phyloP scores from a whole-genome alignment of 2,329 filamentous ascomycete species.

The Ascochyta pisi region DNA sequence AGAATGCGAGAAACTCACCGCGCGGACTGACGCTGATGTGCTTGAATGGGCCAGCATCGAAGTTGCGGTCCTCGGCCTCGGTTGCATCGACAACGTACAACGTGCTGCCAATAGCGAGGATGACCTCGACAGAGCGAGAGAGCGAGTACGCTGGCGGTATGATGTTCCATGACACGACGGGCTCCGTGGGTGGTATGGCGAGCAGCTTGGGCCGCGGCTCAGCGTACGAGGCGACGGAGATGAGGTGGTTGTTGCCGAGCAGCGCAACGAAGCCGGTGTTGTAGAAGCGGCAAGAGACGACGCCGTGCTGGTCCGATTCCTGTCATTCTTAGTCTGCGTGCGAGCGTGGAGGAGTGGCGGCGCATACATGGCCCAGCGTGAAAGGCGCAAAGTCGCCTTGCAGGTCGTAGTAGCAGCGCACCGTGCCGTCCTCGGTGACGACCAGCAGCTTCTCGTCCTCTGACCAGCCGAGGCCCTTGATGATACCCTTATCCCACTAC shows the following conservation, averaged over 20 bases:
- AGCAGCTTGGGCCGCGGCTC: slow-evolving; percentile 88
- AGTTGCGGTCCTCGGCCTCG: slow-evolving; percentile 87
- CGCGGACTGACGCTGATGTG: slow-evolving; percentile 92
- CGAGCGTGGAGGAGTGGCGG: neutral
- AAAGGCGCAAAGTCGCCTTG: slow-evolving; percentile 96
- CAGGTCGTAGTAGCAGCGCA: slow-evolving; percentile 89
- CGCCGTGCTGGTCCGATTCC: slow-evolving; percentile 82
- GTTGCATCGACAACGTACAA: slow-evolving; percentile 86
- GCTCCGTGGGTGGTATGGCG: slow-evolving; percentile 75
- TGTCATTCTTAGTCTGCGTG: neutral
- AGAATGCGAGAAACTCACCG: slow-evolving; percentile 85
- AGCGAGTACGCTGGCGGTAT: slow-evolving; percentile 88
- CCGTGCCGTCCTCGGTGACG: slow-evolving; percentile 86
- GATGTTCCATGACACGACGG: slow-evolving; percentile 86
- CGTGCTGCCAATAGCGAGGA: slow-evolving; percentile 83
- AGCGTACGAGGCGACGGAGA: slow-evolving; percentile 86
- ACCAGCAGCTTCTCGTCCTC: slow-evolving; percentile 92
- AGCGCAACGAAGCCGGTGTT: slow-evolving; percentile 90
- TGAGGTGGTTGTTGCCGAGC: slow-evolving; percentile 83
- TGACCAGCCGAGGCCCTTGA: slow-evolving; percentile 93
- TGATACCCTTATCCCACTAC: slow-evolving; percentile 85
- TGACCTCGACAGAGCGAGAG: slow-evolving; percentile 89
- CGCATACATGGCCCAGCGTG: slow-evolving; percentile 74
- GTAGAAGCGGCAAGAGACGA: slow-evolving; percentile 91
- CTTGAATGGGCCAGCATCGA: slow-evolving; percentile 90